Percentiles rank a stretch among this genome's conserved stretches.
These are phyloP conservation scores for Moesziomyces sp. DNA, from an alignment of 1,284 basidiomycete genomes.

Conservation along the genomic window DNA sequence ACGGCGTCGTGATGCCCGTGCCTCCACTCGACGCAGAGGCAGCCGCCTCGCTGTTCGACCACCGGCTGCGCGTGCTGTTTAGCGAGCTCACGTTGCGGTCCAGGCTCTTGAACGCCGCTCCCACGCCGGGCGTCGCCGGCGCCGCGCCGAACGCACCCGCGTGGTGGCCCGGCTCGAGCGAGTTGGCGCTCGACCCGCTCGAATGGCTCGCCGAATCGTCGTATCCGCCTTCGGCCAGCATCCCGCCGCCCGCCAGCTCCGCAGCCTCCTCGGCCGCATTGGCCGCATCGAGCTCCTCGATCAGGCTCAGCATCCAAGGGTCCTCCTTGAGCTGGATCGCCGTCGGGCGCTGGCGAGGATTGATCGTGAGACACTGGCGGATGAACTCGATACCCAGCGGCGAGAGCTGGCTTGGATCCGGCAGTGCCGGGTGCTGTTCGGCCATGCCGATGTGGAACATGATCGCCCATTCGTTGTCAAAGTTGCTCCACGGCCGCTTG, in stretches of 20 bases:
- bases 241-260: slow-evolving; percentile 15
- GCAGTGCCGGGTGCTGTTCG: slow-evolving; percentile 93
- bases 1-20: slow-evolving; percentile 33
- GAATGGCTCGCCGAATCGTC: slow-evolving; percentile 18
- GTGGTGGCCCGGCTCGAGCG: slow-evolving; percentile 4
- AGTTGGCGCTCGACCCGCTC: slow-evolving; percentile 18
- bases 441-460: slow-evolving; percentile 99
- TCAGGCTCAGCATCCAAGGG: slow-evolving; percentile 78
- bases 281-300: slow-evolving; percentile 61
- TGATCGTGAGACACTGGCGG: slow-evolving; percentile 88
- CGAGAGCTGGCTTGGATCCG: slow-evolving; percentile 88
- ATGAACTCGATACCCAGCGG: slow-evolving; percentile 93
- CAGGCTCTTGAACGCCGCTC: slow-evolving; percentile 30
- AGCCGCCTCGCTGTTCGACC: slow-evolving; percentile 19
- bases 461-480: slow-evolving; percentile 99
- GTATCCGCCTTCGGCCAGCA: slow-evolving; percentile 7
- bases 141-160: neutral
- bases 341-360: slow-evolving; percentile 83
- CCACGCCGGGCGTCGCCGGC: slow-evolving; percentile 6
- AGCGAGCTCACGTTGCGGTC: slow-evolving; percentile 41
- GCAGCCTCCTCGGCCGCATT: slow-evolving; percentile 53
- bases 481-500: slow-evolving; percentile 95
- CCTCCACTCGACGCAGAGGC: slow-evolving; percentile 7
- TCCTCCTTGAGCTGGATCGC: slow-evolving; percentile 88
- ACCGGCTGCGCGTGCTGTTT: slow-evolving; percentile 37